phyloP scores from a whole-genome alignment of 192 early-diverging fungal species.

The Coemansia erecta region DNA sequence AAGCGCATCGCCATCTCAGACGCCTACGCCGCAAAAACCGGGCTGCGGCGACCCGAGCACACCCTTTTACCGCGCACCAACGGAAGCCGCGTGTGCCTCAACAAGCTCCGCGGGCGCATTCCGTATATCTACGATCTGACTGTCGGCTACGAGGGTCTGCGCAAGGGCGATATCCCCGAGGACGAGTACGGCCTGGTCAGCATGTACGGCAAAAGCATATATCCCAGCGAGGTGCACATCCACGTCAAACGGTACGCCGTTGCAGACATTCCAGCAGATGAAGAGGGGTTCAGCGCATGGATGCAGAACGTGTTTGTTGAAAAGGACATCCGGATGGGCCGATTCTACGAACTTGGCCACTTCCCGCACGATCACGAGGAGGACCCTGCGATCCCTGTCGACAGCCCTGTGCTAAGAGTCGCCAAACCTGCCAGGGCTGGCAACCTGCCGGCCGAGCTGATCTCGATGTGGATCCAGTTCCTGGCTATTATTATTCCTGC shows the following conservation, averaged over 20 bases:
- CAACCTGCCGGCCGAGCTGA: constrained; percentile 24
- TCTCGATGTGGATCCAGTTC: constrained; percentile 47
- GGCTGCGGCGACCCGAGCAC: constrained; percentile 57
- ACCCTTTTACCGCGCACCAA: constrained; percentile 84
- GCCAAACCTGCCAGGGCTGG: constrained; percentile 13
- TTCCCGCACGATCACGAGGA: constrained; percentile 58
- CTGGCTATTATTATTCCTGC: constrained; percentile 36
- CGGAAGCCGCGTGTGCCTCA: constrained; percentile 72
- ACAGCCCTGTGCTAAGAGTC: constrained; percentile 27
- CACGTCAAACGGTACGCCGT: constrained; percentile 69
- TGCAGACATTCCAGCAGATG: constrained; percentile 66
- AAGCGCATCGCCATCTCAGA: constrained; percentile 67
- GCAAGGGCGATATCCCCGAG: constrained; percentile 72
- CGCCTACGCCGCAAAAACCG: constrained; percentile 69
- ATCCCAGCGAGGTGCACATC: constrained; percentile 79
- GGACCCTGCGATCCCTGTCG: constrained; percentile 30
- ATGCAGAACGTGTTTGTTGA: constrained; percentile 72
- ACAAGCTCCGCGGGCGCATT: constrained; percentile 62
- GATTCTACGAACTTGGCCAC: constrained; percentile 72
- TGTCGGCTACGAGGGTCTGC: constrained; percentile 81
- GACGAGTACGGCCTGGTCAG: constrained; percentile 76
- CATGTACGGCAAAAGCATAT: constrained; percentile 69
- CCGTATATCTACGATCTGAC: constrained; percentile 86
- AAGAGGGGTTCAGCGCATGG: constrained; percentile 74
- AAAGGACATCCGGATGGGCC: constrained; percentile 78